phyloP scores from a whole-genome alignment of 805 yeast genomes.

The Suhomyces sp. region DNA sequence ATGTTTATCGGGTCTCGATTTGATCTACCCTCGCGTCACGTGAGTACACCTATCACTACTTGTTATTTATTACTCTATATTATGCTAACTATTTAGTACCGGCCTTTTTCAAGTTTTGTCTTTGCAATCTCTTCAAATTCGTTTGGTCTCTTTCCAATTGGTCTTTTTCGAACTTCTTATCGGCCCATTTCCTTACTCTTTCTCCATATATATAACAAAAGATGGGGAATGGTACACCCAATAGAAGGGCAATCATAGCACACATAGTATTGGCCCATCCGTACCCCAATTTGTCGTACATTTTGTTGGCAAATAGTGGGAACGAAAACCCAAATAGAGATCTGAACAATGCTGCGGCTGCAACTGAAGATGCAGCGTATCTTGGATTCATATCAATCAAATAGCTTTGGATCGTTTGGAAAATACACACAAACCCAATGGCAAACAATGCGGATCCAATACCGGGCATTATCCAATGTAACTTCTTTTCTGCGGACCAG shows the following conservation, averaged over 20 bases:
- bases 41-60: not conserved
- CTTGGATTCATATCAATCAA: conserved; percentile 68
- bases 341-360: conserved; percentile 66
- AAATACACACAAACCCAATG: conserved; percentile 57
- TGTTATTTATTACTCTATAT: not conserved
- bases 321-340: conserved; percentile 66
- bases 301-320: conserved; percentile 59
- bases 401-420: conserved; percentile 65
- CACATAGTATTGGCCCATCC: conserved; percentile 72
- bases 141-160: conserved; percentile 46
- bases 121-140: conserved; percentile 34
- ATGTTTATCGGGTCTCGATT: not conserved
- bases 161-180: conserved; percentile 43
- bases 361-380: conserved; percentile 66
- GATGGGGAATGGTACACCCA: conserved; percentile 69
- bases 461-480: conserved; percentile 62
- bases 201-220: conserved; percentile 57
- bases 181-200: conserved; percentile 56
- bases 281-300: conserved; percentile 57
- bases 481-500: conserved; percentile 58
- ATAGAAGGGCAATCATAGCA: conserved; percentile 51
- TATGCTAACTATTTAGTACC: not conserved
- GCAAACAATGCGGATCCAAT: conserved; percentile 62
- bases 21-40: not conserved
- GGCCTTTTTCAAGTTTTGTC: conserved; percentile 11